phyloP scores from a whole-genome alignment of 169 alveolate species.

The Cryptosporidium meleagridis region DNA sequence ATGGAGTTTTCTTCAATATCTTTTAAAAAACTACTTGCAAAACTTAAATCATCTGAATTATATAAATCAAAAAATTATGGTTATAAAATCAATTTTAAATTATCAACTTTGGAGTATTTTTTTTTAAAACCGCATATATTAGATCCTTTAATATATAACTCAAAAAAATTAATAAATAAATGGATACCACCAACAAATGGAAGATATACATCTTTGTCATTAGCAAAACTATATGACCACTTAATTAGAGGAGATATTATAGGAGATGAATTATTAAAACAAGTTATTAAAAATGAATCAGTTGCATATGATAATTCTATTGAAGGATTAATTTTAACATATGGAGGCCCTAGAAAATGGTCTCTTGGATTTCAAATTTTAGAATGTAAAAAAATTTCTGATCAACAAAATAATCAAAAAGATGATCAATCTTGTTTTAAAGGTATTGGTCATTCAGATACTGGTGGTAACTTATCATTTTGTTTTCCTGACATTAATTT shows the following conservation, averaged over 20 bases:
- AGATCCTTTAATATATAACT: conserved; percentile 78
- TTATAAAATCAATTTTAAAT: conserved; percentile 24
- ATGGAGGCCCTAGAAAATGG: conserved; percentile 80
- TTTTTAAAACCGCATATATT: conserved; percentile 76
- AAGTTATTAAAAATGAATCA: conserved; percentile 40
- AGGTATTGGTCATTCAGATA: conserved; percentile 80
- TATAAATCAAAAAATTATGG: background rate
- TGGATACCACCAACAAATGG: conserved; percentile 81
- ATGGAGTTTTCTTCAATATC: conserved; percentile 14
- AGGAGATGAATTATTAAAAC: conserved; percentile 12
- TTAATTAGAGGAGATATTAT: conserved; percentile 40
- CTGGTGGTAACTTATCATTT: conserved; percentile 76
- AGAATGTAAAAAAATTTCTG: conserved; percentile 70
- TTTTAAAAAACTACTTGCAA: background rate
- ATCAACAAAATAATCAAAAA: background rate
- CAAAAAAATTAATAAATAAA: conserved; percentile 77
- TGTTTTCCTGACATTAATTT: conserved; percentile 79
- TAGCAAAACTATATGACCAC: conserved; percentile 75
- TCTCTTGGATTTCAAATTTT: conserved; percentile 79
- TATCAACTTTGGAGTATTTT: conserved; percentile 74
- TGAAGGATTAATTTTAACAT: conserved; percentile 77
- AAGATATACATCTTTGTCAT: conserved; percentile 77
- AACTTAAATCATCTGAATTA: background rate
- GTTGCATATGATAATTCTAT: conserved; percentile 75
- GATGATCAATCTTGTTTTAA: background rate